Percentiles rank a stretch among this genome's conserved stretches.
Evolutionary conservation across 768 basidiomycete species (phyloP).

Genomic region (Suillus placidus): DNA sequence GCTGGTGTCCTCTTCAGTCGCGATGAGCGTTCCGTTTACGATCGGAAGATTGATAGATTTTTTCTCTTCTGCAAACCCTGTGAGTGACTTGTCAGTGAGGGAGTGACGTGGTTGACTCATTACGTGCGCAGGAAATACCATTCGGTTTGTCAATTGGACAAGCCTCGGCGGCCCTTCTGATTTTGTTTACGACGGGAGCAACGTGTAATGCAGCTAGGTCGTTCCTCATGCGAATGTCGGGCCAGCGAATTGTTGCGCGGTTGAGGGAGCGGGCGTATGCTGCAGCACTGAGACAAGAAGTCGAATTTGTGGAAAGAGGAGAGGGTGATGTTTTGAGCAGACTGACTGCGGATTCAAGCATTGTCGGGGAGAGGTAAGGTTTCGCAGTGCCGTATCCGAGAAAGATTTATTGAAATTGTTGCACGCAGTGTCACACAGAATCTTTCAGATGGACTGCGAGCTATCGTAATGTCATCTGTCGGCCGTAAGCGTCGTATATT

Average conservation of each 20-base stretch:
- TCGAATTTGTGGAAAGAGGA: conserved; percentile 89
- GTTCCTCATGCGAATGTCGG: conserved; percentile 83
- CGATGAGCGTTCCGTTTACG: conserved; percentile 91
- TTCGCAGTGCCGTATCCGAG: neutral
- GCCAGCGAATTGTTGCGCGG: conserved; percentile 90
- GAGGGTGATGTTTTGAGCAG: conserved; percentile 94
- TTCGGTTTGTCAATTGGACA: conserved; percentile 78
- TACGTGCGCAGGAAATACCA: conserved; percentile 63
- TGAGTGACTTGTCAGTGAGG: conserved; percentile 31
- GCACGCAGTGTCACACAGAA: conserved; percentile 72
- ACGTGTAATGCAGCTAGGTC: conserved; percentile 82
- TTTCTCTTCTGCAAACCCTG: conserved; percentile 75
- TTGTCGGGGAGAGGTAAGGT: conserved; percentile 87
- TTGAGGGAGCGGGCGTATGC: conserved; percentile 81
- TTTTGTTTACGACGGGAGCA: conserved; percentile 86
- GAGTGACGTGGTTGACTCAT: neutral
- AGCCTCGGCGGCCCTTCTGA: conserved; percentile 72
- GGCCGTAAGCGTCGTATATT: conserved; percentile 61
- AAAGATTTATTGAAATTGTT: conserved; percentile 4
- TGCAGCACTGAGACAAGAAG: conserved; percentile 86
- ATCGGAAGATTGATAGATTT: conserved; percentile 95
- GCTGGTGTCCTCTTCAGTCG: conserved; percentile 85
- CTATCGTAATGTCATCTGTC: conserved; percentile 91
- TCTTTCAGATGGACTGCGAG: conserved; percentile 78
- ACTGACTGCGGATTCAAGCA: conserved; percentile 87